Conservation (phyloP, 192 early-diverging fungal genomes). For the Bifiguratus adelaidae region DNA sequence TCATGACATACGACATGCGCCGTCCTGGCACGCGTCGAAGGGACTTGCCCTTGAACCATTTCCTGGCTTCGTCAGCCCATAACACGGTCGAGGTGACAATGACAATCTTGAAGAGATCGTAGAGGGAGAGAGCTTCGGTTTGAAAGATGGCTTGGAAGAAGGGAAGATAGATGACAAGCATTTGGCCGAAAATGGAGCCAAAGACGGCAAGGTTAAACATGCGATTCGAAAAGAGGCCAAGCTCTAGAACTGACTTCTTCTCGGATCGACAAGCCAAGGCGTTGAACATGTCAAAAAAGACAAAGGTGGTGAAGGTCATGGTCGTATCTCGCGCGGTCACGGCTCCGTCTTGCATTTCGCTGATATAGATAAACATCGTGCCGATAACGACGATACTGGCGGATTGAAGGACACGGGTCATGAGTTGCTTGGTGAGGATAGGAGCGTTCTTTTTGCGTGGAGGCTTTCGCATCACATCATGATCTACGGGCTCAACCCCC, state of each 20-base stretch:
- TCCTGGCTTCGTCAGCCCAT: slow-evolving; percentile 78
- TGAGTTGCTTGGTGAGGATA: slow-evolving; percentile 64
- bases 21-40: not conserved
- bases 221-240: slow-evolving; percentile 80
- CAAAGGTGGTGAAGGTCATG: slow-evolving; percentile 97
- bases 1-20: not conserved
- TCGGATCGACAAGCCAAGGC: slow-evolving; percentile 83
- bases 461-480: slow-evolving; percentile 79
- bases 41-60: slow-evolving; percentile 38
- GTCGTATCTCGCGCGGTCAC: slow-evolving; percentile 72
- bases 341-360: slow-evolving; percentile 64
- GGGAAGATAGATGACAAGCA: slow-evolving; percentile 81
- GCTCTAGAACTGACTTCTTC: slow-evolving; percentile 64
- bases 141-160: slow-evolving; percentile 91
- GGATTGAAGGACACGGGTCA: slow-evolving; percentile 66
- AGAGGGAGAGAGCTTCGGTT: slow-evolving; percentile 71
- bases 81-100: slow-evolving; percentile 67
- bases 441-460: slow-evolving; percentile 69
- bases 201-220: slow-evolving; percentile 82
- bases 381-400: slow-evolving; percentile 75
- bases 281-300: slow-evolving; percentile 96
- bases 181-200: slow-evolving; percentile 73
- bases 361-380: slow-evolving; percentile 73
- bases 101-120: slow-evolving; percentile 61
- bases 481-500: slow-evolving; percentile 91